Base-by-base conservation (phyloP, 78 protist species). In the Chrysochromulina tobinii region DNA sequence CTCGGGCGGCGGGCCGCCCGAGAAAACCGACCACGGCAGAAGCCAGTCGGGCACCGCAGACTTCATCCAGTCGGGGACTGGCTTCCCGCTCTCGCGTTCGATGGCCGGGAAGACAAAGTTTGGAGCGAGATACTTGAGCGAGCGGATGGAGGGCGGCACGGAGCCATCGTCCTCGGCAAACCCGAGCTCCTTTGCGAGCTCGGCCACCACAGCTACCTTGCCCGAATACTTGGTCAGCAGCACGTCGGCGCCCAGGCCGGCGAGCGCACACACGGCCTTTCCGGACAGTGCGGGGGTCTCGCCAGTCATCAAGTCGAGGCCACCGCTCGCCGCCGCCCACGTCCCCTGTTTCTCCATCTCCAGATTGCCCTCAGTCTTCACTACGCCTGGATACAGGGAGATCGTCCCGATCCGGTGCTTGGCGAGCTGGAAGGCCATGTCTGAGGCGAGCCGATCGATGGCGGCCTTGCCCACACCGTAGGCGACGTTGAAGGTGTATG, bases 381-480 rank as follows among this genome's bases (percentile, higher is more conserved):
- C 87, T 4, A 79, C 15, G 4, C 87, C 87, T 2, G 87, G 87
- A 17, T 79, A 79, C 48, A 79, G 57, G 1, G 64, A 18, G 21
- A 7, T 21, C 23, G 64, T 23, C 14, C 64, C 87, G 18, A 79
- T 64, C 48, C 87, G 64, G 38, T 21, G 23, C 64, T 59, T 59
- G 23, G 23, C 1, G 17, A 67, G 57, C 87, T 79, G n/a, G 17
- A 54, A 0, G n/a, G n/a, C 0, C 88, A 83, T 83, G 53, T 83
- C 88, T 1, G 14, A 14, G 20, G 69, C 54, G 17, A 83, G 66
- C 55, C 88, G 64, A 15, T 83, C 88, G 3, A 83, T 9, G 51
- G 88, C 88, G 2, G 66, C 68, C 88, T 83, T 83, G 55, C 66
- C 88, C 17, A 83, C 69, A 1, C 88, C 88, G 88, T 83, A 83